These are phyloP conservation scores for Colletotrichum australisinense DNA, from an alignment of 2,329 filamentous ascomycete species.

Conservation along the genomic window DNA sequence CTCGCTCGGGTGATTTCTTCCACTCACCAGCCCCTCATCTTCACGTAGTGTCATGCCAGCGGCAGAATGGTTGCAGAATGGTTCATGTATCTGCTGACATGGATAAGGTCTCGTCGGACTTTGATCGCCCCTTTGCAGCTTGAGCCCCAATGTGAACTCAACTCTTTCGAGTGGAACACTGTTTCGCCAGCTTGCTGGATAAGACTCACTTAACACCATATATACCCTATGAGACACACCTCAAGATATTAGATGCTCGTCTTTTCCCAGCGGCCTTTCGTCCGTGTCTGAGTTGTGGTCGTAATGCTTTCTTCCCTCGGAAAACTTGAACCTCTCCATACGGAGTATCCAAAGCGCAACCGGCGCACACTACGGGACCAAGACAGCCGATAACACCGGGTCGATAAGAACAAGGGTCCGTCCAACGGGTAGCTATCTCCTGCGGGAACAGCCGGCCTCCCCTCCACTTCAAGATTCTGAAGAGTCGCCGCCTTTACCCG, in stretches of 20 bases:
- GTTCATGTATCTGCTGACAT: background rate
- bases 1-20: conserved; percentile 9
- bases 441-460: conserved; percentile 7
- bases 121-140: too few species aligned
- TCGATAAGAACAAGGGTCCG: background rate
- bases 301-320: background rate
- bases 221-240: too few species aligned
- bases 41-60: background rate
- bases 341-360: conserved; percentile 1
- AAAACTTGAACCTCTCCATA: background rate
- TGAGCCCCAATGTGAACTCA: too few species aligned
- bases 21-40: background rate
- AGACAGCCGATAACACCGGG: background rate
- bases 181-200: too few species aligned
- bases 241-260: too few species aligned
- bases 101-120: too few species aligned
- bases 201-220: too few species aligned
- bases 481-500: conserved; percentile 10
- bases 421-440: conserved; percentile 27
- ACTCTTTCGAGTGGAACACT: too few species aligned
- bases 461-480: background rate
- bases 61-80: background rate
- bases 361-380: background rate
- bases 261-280: too few species aligned
- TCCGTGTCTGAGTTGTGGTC: background rate